These are phyloP conservation scores for Trichomonas gallinae DNA, from an alignment of 208 protist genomes.

Conservation along the genomic window DNA sequence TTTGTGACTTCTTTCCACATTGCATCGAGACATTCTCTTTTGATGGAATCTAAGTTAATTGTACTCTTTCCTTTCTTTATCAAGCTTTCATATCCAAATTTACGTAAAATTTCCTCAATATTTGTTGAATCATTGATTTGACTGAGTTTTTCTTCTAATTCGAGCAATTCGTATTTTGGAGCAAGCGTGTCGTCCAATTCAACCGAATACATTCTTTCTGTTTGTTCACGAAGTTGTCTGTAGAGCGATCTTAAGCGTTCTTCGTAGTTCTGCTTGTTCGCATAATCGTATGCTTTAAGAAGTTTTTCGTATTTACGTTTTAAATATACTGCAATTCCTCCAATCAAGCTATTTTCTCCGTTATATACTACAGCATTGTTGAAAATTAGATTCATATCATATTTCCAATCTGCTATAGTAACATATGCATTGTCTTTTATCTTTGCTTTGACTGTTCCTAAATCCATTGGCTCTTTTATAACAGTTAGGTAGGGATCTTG, in stretches of 20 bases:
- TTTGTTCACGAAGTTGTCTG: not conserved
- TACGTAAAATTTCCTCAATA: not conserved
- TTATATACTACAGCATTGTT: not conserved
- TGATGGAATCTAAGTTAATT: not conserved
- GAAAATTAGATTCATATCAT: not conserved
- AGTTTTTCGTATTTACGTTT: not conserved
- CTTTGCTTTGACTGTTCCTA: not conserved
- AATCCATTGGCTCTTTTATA: not conserved
- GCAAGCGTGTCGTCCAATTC: not conserved
- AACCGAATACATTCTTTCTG: not conserved
- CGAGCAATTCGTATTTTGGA: not conserved
- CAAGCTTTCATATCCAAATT: not conserved
- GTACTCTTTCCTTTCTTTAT: not conserved
- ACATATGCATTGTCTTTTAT: not conserved
- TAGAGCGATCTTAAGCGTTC: not conserved
- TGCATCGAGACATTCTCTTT: not conserved
- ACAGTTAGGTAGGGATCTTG: not conserved
- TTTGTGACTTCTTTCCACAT: not conserved
- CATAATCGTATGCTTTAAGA: not conserved
- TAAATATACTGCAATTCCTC: not conserved
- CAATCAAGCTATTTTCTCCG: not conserved
- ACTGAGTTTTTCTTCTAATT: not conserved
- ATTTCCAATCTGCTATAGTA: not conserved
- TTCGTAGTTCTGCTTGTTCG: not conserved
- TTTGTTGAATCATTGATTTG: not conserved